Base-by-base conservation (phyloP, 2,329 filamentous ascomycete species). In the Fusarium sp. region DNA sequence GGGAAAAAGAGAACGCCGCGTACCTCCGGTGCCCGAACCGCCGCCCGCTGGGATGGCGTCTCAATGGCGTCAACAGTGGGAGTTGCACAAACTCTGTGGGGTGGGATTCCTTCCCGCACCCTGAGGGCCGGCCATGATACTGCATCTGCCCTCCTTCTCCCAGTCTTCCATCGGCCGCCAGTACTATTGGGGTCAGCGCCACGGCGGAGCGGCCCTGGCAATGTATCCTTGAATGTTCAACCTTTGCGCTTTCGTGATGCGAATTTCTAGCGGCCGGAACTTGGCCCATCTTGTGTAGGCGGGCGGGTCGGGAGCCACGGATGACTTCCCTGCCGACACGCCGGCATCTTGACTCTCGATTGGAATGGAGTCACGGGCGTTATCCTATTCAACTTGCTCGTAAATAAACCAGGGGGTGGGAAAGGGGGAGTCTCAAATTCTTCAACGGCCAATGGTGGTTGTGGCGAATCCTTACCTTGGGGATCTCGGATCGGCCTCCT, bases 21-120 rank as follows among this genome's bases (percentile, higher is more conserved):
- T 57, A 64, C 57, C 49, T 59, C 24, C 40, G 51, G 55, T 61
- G 35, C 51, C 56, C 62, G 35, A 66, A 62, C 51, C 56, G 36
- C 46, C 61, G 38, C 22, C 59, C 16, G 55, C 35, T 27, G 14
- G 57, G 55, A 70, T 72, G 66, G 74, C 72, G 73, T 66, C 62
- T 65, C 58, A 58, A 72, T 68, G 66, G 74, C 66, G 73, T 75
- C 67, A 66, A 70, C 66, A 66, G 57, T 69, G 67, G 67, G 51
- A 63, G 62, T 66, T 70, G 61, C 64, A 61, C 60, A 77, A 74
- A 72, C 64, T 76, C 61, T 65, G 66, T 69, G 55, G 62, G 67
- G 69, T 75, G 64, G 61, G 40, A 73, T 76, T 73, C 62, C 51
- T 74, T 66, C 58, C 69, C 69, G 64, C 63, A 67, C 70, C 58